phyloP scores from a whole-genome alignment of 345 rosid genomes.

The Hibiscus mutabilis region DNA sequence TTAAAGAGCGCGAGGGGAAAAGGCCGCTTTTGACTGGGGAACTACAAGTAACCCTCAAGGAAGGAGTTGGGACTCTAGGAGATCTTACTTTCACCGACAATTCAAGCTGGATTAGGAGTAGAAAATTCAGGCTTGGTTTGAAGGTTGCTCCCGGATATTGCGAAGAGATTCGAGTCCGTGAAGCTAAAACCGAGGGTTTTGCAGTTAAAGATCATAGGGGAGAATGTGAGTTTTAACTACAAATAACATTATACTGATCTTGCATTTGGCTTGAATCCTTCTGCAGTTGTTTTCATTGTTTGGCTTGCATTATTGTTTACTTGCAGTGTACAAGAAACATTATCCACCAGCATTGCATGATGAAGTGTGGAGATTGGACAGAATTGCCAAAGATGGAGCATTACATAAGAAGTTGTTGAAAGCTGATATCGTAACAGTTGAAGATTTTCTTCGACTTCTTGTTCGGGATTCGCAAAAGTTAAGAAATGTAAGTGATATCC shows the following conservation, averaged over 20 bases:
- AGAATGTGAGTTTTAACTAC: slow-evolving; percentile 52
- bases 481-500: slow-evolving; percentile 53
- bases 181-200: slow-evolving; percentile 86
- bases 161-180: slow-evolving; percentile 55
- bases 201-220: slow-evolving; percentile 97
- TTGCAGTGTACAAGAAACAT: slow-evolving; percentile 87
- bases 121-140: slow-evolving; percentile 91
- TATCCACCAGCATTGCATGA: slow-evolving; percentile 89
- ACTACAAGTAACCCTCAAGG: slow-evolving; percentile 60
- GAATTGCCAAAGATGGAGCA: slow-evolving; percentile 94
- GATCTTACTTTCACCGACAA: slow-evolving; percentile 84
- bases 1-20: slow-evolving; percentile 86
- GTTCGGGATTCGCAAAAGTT: slow-evolving; percentile 65
- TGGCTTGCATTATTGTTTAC: slow-evolving; percentile 13
- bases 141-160: slow-evolving; percentile 46
- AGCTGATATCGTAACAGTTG: slow-evolving; percentile 54
- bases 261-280: neutral
- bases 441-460: slow-evolving; percentile 81
- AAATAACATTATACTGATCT: neutral
- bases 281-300: neutral
- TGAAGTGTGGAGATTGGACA: slow-evolving; percentile 95
- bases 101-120: slow-evolving; percentile 95
- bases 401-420: slow-evolving; percentile 73
- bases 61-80: slow-evolving; percentile 84
- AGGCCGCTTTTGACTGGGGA: slow-evolving; percentile 86